Conservation (phyloP, 495 filamentous ascomycete species). For the Aspergillus sclerotioniger region DNA sequence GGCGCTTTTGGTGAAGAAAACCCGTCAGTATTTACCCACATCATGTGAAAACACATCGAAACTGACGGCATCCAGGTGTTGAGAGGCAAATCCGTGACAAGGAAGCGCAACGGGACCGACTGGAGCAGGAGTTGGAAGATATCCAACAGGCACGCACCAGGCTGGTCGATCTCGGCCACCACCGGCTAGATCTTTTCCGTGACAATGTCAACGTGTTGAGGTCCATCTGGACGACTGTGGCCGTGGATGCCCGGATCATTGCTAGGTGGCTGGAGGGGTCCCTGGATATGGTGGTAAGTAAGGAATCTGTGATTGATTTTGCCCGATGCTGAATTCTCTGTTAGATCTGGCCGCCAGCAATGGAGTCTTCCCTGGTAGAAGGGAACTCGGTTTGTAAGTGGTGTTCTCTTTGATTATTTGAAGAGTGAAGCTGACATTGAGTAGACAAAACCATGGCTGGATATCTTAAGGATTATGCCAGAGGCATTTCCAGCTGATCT, state of each 20-base stretch:
- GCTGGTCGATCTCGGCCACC: neutral
- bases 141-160: neutral
- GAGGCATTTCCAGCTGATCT: too few species aligned
- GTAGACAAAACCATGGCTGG: too few species aligned
- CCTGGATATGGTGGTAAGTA: neutral
- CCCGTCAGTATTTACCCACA: neutral
- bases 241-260: neutral
- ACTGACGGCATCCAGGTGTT: neutral
- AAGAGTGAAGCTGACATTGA: too few species aligned
- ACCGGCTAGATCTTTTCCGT: neutral
- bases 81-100: neutral
- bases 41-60: neutral
- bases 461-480: too few species aligned
- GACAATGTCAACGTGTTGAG: neutral
- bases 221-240: neutral
- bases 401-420: too few species aligned
- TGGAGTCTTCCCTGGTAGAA: neutral
- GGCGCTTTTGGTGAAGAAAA: neutral
- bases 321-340: neutral
- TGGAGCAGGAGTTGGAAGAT: neutral
- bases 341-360: neutral
- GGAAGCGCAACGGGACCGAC: neutral
- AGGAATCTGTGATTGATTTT: neutral
- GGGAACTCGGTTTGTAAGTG: neutral
- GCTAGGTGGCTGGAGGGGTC: neutral